Base-by-base conservation (phyloP, 139 green algal genomes). In the Bryopsis sp. region DNA sequence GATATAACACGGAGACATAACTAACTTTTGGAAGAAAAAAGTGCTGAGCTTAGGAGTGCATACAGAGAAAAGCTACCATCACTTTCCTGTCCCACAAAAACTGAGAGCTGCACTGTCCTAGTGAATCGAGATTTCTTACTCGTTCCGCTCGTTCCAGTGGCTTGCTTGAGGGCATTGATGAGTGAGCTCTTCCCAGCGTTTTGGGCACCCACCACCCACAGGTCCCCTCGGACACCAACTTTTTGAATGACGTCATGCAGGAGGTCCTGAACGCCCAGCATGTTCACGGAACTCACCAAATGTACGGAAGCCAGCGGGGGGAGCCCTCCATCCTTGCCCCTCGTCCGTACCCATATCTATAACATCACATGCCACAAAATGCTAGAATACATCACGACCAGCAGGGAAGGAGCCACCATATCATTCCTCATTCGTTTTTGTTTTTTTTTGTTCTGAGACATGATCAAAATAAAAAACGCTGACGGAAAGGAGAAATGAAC, bases 141-240 rank as follows among this genome's bases (percentile, higher is more conserved):
- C 34, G 62, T 70, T 43, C 66, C 73, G 1, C 47, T 47, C 19
- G 83, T 83, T 3, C 88, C 80, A 2, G 72, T 79, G 2, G 80
- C 59, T 24, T 67, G 54, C 69, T 86, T 81, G 82, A 99, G 89
- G 7, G 93, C 86, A 67, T 88, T 91, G 71, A 99, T 95, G n/a
- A 99, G 85, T 0, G 79, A 90, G 67, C 78, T 91, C 77, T 99
- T 99, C 67, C 94, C 94, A 19, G 91, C 92, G 75, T 85, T 93
- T 71, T 95, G 89, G 24, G 86, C 85, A 7, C 89, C 88, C 33
- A 98, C 84, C 39, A 99, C 90, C 88, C 90, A 99, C 39, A 97
- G 79, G 62, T 99, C 91, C 7, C 89, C 92, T 33, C 82, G 11
- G 8, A 35, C 5, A 7, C 26, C 37, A 4, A 54, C 26, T 8